Conservation (phyloP, 805 yeast species). For the Wickerhamiella sorbophila region DNA sequence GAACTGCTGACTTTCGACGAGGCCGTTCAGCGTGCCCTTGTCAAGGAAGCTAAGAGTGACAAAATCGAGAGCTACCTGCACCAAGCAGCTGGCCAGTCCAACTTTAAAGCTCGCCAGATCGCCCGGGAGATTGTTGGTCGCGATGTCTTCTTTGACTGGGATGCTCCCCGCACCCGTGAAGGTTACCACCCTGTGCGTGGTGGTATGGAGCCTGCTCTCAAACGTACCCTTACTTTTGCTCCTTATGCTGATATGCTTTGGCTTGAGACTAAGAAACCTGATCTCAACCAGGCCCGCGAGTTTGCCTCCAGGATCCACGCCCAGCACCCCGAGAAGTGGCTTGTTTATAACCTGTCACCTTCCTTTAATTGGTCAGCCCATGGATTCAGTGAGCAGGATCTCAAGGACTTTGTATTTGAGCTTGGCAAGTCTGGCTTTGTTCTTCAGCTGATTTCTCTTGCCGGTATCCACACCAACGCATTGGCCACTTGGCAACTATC, state of each 20-base stretch:
- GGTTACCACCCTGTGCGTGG: constrained; percentile 39
- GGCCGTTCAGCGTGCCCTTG: constrained; percentile 29
- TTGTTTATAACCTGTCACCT: constrained; percentile 48
- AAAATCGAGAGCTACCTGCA: constrained; percentile 21
- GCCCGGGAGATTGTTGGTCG: constrained; percentile 22
- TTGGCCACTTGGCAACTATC: constrained; percentile 39
- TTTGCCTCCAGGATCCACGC: constrained; percentile 36
- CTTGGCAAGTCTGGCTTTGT: constrained; percentile 44
- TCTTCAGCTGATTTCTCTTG: constrained; percentile 44
- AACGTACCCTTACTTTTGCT: constrained; percentile 39
- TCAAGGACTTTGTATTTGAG: constrained; percentile 37
- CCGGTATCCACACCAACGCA: constrained; percentile 44
- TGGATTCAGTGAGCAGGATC: constrained; percentile 35
- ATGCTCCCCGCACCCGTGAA: constrained; percentile 43
- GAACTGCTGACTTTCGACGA: constrained; percentile 36
- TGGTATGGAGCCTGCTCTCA: constrained; percentile 40
- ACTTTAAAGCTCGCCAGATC: constrained; percentile 19
- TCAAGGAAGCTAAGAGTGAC: constrained; percentile 21
- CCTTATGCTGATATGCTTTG: constrained; percentile 48
- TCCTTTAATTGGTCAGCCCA: constrained; percentile 47
- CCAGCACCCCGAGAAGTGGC: constrained; percentile 36
- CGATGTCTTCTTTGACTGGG: constrained; percentile 40
- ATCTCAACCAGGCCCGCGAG: constrained; percentile 34
- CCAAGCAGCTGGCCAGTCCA: constrained; percentile 22
- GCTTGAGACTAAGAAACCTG: constrained; percentile 50